Percentiles rank a stretch among this genome's conserved stretches.
phyloP scores from a whole-genome alignment of 257 asterid species.

The Anisodus acutangulus region DNA sequence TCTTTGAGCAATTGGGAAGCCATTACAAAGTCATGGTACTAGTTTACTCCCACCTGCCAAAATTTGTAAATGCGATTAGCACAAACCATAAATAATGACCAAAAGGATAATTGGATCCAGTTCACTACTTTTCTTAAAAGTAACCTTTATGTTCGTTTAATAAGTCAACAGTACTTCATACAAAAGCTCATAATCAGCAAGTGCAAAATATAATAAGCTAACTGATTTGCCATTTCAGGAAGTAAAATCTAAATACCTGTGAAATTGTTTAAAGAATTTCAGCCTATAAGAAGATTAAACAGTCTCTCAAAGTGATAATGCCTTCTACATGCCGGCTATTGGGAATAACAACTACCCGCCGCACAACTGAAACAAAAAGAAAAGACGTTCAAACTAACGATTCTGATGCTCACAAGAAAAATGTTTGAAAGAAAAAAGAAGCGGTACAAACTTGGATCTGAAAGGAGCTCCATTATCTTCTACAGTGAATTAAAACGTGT shows the following conservation, averaged over 20 bases:
- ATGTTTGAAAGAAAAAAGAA: not conserved
- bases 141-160: not conserved
- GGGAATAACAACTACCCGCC: conserved; percentile 59
- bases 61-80: not conserved
- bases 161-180: not conserved
- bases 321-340: conserved; percentile 58
- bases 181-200: not conserved
- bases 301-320: conserved; percentile 67
- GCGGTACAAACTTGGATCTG: conserved; percentile 55
- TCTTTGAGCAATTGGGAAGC: not conserved
- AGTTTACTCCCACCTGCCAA: conserved; percentile 12
- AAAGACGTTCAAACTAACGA: not conserved
- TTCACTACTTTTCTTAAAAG: not conserved
- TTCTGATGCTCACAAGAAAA: not conserved
- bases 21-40: not conserved
- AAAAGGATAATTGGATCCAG: conserved; percentile 6
- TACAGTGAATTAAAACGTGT: conserved; percentile 61
- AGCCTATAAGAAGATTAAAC: conserved; percentile 47
- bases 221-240: not conserved
- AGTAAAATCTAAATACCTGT: conserved; percentile 9
- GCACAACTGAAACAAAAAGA: conserved; percentile 47
- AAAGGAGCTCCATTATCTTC: conserved; percentile 68
- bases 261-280: conserved; percentile 21
- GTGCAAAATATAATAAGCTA: not conserved
- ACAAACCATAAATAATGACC: not conserved